Percentiles rank a stretch among this genome's conserved stretches.
phyloP scores from a whole-genome alignment of 2,329 filamentous ascomycete species.

The Neonectria hederae region DNA sequence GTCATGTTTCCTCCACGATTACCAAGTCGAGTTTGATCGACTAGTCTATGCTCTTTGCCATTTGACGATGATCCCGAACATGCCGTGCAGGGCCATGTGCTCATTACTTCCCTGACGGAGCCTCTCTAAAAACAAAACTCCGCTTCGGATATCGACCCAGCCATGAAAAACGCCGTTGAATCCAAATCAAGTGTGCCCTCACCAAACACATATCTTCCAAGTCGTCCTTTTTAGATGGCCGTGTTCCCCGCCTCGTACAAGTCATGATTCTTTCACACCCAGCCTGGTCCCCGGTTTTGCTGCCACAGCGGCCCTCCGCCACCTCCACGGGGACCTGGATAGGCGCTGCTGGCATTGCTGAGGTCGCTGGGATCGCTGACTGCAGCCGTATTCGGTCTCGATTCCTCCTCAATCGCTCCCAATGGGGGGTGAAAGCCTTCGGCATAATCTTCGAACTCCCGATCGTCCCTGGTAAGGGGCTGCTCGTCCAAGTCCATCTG shows the following conservation, averaged over 20 bases:
- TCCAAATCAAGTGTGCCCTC: conserved; percentile 3
- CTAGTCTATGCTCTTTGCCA: conserved; percentile 5
- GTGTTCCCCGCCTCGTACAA: conserved; percentile 18
- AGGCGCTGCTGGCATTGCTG: conserved; percentile 29
- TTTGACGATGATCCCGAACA: background rate
- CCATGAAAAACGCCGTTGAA: conserved; percentile 18
- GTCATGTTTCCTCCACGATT: conserved; percentile 31
- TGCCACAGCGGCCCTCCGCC: conserved; percentile 61
- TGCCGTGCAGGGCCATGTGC: conserved; percentile 6
- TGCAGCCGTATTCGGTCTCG: conserved; percentile 33
- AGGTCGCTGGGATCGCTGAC: conserved; percentile 26
- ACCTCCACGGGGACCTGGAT: conserved; percentile 37
- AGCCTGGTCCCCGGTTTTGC: conserved; percentile 59
- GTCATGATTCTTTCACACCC: conserved; percentile 59
- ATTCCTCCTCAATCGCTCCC: conserved; percentile 48
- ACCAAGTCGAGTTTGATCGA: conserved; percentile 20
- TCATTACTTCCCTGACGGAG: conserved; percentile 15
- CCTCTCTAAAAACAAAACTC: conserved; percentile 15
- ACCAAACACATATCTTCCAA: background rate
- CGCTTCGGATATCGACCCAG: conserved; percentile 18
- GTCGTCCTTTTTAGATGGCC: conserved; percentile 12
- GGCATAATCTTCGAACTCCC: conserved; percentile 56
- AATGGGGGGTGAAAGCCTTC: conserved; percentile 55
- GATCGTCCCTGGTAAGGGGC: conserved; percentile 51
- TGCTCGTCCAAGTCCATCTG: conserved; percentile 48